Evolutionary conservation across 2,329 filamentous ascomycete species (phyloP), one percentile per base, ranked within the genome.

Genomic region (Neonectria punicea): DNA sequence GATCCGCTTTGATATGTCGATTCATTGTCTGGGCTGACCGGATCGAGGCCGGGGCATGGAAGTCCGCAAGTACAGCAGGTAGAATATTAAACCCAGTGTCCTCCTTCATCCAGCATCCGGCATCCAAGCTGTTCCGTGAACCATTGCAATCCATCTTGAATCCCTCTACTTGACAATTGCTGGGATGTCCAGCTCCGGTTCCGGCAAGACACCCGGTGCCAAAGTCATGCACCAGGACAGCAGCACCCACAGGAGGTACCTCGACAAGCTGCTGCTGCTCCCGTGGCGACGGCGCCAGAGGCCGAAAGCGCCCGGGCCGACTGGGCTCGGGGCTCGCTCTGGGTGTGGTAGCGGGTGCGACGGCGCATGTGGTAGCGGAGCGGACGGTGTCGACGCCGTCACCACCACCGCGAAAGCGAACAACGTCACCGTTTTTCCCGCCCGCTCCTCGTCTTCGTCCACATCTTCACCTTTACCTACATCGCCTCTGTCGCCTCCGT

Each of bases 291-390:
- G 73, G 67, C 67, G 72, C 63, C 73, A 74, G 59, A 67, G 66
- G 64, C 71, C 74, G 66, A 74, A 67, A 68, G 69, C 70, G 64
- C 73, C 74, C 61, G 72, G 68, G 61, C 68, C 68, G 63, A 73
- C 67, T 63, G 60, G 44, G 18, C 44, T 10, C 20, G 16, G n/a
- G n/a, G 39, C 39, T 20, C 1, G 32, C 10, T 11, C 39, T 18
- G 39, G n/a, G 16, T 18, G 39, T 43, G 39, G 32, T 34, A 13
- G 32, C 32, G 32, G 32, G 32, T 34, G 32, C 10, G 32, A 34
- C 32, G 32, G 32, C 10, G 32, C 32, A 13, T 34, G 32, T 34
- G 32, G 32, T 55, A 67, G 32, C 32, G 32, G 32, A 34, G 9
- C 36, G 36, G 36, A 39, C 61, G 75, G 75, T 58, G 73, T 77